Conservation (phyloP, 2,329 filamentous ascomycete species). For the Magnaporthiopsis incrustans region DNA sequence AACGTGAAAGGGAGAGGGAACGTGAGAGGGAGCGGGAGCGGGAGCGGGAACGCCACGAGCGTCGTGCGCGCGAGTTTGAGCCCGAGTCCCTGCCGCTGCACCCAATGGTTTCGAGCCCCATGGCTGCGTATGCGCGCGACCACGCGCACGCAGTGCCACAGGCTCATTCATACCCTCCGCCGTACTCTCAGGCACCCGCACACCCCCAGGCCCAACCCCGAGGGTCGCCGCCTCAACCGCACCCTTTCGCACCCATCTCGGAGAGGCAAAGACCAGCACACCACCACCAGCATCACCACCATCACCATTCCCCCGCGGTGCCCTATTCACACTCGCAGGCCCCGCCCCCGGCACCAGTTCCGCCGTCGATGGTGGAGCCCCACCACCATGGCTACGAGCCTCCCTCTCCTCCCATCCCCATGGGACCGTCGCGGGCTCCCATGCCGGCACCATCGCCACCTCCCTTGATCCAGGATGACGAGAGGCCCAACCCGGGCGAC, state of each 20-base stretch:
- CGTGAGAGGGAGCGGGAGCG: neutral
- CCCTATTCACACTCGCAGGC: neutral
- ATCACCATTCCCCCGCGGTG: neutral
- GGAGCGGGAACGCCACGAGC: neutral
- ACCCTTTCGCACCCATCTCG: neutral
- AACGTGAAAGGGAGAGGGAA: neutral
- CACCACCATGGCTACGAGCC: constrained; percentile 7
- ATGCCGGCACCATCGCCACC: constrained; percentile 4
- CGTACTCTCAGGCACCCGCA: neutral
- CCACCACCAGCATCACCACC: neutral
- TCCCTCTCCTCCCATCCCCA: constrained; percentile 1
- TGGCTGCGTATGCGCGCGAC: neutral
- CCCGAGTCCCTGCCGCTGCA: neutral
- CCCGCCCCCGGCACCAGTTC: constrained; percentile 6
- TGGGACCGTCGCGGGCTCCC: constrained; percentile 2
- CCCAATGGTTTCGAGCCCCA: neutral
- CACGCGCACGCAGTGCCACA: neutral
- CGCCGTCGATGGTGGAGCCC: constrained; percentile 14
- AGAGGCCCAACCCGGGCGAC: constrained; percentile 25
- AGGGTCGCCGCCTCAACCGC: constrained; percentile 1
- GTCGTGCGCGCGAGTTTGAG: neutral
- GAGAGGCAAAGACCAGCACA: neutral
- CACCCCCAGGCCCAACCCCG: neutral
- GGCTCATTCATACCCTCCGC: constrained; percentile 3
- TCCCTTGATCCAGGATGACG: constrained; percentile 20